phyloP scores from a whole-genome alignment of 2,329 filamentous ascomycete genomes.

The Ophiostoma ulmi region DNA sequence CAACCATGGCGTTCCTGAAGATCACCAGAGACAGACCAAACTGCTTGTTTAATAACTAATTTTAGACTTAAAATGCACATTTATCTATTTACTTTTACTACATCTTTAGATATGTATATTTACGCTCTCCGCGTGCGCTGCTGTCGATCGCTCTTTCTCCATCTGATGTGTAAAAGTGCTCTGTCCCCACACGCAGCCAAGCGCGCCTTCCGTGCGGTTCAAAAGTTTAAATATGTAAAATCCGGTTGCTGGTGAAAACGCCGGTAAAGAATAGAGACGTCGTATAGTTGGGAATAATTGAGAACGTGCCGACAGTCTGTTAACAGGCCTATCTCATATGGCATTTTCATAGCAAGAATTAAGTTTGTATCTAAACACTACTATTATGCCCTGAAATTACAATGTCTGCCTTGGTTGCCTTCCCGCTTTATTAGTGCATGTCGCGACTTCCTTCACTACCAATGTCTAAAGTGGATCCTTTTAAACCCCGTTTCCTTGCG shows the following conservation, averaged over 20 bases:
- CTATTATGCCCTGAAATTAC: background rate
- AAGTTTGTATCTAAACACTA: no score
- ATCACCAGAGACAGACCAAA: background rate
- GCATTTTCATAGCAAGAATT: no score
- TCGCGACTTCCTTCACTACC: background rate
- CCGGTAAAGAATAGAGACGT: background rate
- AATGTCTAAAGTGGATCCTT: background rate
- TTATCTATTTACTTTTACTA: background rate
- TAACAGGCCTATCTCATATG: no score
- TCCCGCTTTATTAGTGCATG: background rate
- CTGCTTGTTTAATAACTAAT: background rate
- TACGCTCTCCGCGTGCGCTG: background rate
- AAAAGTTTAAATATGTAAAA: conserved; percentile 4
- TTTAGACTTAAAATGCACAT: background rate
- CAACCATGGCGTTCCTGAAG: no score
- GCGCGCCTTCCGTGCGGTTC: background rate
- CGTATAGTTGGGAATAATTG: no score
- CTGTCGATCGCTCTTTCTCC: background rate
- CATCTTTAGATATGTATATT: background rate
- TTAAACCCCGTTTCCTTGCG: background rate
- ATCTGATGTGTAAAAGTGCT: background rate
- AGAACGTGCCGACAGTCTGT: no score
- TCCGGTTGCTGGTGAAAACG: background rate
- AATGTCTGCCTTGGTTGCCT: background rate
- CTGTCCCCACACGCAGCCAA: background rate